These are phyloP conservation scores for Gloeopeniophorella convolvens DNA, from an alignment of 768 basidiomycete species.

Conservation along the genomic window DNA sequence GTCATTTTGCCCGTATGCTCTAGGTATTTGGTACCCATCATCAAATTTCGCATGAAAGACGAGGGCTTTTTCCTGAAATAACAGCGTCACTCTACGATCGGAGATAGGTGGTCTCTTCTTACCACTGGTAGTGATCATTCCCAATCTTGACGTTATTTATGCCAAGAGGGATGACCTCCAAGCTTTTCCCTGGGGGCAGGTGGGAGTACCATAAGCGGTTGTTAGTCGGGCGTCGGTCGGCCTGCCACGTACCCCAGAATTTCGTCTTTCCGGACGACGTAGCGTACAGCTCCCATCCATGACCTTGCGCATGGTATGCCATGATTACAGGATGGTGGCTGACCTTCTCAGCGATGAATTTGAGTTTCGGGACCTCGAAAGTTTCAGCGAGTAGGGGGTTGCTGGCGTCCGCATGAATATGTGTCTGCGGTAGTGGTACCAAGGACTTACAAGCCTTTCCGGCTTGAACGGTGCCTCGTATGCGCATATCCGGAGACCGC, in stretches of 20 bases:
- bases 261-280: conserved; percentile 82
- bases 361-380: conserved; percentile 76
- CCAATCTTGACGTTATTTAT: conserved; percentile 61
- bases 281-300: conserved; percentile 66
- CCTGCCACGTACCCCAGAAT: conserved; percentile 68
- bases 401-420: conserved; percentile 32
- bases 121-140: conserved; percentile 69
- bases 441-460: conserved; percentile 77
- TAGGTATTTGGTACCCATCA: conserved; percentile 87
- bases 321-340: conserved; percentile 78
- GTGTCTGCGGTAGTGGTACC: not conserved
- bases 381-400: conserved; percentile 89
- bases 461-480: conserved; percentile 69
- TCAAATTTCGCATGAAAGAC: conserved; percentile 81
- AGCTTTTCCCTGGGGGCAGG: conserved; percentile 60
- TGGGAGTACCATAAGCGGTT: conserved; percentile 19
- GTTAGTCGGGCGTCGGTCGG: conserved; percentile 13
- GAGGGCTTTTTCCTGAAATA: conserved; percentile 74
- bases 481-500: conserved; percentile 81
- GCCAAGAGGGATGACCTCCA: conserved; percentile 82
- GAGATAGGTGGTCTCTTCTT: conserved; percentile 20
- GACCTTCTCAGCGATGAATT: conserved; percentile 84
- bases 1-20: conserved; percentile 79
- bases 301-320: conserved; percentile 79
- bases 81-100: not conserved